Conservation (phyloP, 768 basidiomycete genomes). For the Hydnum rufescens region DNA sequence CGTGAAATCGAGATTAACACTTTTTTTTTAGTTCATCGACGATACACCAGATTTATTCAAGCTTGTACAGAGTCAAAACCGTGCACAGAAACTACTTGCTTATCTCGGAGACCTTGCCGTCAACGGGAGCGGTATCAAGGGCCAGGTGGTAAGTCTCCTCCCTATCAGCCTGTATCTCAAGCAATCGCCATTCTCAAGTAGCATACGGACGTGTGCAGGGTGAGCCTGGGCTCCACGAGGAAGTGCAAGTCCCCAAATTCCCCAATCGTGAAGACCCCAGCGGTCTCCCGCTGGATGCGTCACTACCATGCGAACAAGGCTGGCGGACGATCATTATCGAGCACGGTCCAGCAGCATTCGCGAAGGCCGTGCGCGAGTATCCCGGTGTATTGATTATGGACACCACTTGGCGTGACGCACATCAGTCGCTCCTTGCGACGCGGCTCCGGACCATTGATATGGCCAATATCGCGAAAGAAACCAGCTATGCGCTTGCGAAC, state of each 20-base stretch:
- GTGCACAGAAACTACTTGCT: conserved; percentile 89
- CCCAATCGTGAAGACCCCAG: conserved; percentile 58
- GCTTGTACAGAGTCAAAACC: conserved; percentile 91
- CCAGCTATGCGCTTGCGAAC: conserved; percentile 83
- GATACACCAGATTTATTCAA: conserved; percentile 99
- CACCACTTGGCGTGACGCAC: conserved; percentile 98
- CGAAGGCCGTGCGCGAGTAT: conserved; percentile 92
- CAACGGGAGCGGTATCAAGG: conserved; percentile 96
- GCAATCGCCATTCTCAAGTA: background rate
- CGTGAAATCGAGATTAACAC: background rate
- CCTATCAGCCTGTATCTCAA: background rate
- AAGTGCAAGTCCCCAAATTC: conserved; percentile 66
- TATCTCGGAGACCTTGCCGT: conserved; percentile 96
- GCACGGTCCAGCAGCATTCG: conserved; percentile 93
- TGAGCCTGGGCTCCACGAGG: conserved; percentile 83
- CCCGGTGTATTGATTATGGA: conserved; percentile 93
- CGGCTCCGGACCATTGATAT: conserved; percentile 92
- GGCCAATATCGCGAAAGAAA: conserved; percentile 96
- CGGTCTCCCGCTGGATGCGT: conserved; percentile 55
- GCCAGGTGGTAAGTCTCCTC: conserved; percentile 38
- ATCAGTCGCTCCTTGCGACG: conserved; percentile 93
- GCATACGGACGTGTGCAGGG: conserved; percentile 25
- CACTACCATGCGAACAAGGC: conserved; percentile 65
- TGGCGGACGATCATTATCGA: conserved; percentile 99
- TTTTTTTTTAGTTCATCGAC: conserved; percentile 66